Conservation (phyloP, 1,284 basidiomycete species). For the Ustilago vetiveriae region DNA sequence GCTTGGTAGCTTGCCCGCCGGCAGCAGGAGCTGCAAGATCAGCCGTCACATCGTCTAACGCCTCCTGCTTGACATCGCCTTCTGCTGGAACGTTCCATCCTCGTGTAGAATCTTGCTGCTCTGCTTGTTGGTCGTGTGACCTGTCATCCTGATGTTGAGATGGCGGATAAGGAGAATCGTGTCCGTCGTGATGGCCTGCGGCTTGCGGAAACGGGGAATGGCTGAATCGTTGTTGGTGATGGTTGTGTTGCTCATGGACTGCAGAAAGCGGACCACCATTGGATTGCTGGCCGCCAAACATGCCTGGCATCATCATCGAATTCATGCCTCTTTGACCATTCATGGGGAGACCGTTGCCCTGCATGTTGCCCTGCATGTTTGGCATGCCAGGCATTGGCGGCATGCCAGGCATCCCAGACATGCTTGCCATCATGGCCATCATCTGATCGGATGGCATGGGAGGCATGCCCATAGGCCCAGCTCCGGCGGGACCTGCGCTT, state of each 20-base stretch:
- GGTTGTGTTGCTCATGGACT: constrained; percentile 8
- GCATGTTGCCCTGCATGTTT: constrained; percentile 28
- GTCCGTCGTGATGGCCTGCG: constrained; percentile 7
- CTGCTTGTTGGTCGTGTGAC: constrained; percentile 2
- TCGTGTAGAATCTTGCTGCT: neutral
- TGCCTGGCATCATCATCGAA: constrained; percentile 36
- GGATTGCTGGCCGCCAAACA: constrained; percentile 32
- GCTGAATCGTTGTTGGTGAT: constrained; percentile 29
- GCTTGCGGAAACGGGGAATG: constrained; percentile 23
- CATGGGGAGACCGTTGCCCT: no score
- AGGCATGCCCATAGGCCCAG: constrained; percentile 52
- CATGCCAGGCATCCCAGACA: constrained; percentile 41
- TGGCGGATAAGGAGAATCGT: constrained; percentile 17
- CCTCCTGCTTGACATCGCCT: constrained; percentile 7
- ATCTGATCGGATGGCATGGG: constrained; percentile 53
- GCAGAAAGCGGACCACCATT: constrained; percentile 14
- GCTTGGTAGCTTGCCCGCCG: constrained; percentile 16
- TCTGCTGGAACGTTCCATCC: constrained; percentile 22
- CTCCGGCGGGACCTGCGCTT: constrained; percentile 18
- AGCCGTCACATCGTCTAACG: constrained; percentile 2
- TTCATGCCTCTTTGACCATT: constrained; percentile 22
- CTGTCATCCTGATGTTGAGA: constrained; percentile 6
- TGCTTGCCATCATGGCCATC: constrained; percentile 62
- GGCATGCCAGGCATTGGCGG: constrained; percentile 33
- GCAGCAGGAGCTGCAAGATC: neutral